These are phyloP conservation scores for Alliaria petiolata DNA, from an alignment of 345 rosid species.

Conservation along the genomic window DNA sequence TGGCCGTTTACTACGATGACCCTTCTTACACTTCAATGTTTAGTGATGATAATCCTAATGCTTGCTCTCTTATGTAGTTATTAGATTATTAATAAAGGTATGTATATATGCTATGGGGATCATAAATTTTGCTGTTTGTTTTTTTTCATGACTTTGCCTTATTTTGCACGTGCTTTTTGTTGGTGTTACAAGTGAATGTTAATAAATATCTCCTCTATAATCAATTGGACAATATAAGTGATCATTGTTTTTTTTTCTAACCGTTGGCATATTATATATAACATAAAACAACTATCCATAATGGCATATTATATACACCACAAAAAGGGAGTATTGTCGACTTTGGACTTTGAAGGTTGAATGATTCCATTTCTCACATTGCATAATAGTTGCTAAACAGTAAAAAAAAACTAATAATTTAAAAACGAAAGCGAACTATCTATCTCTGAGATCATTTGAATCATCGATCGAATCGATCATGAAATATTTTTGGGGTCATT, in stretches of 20 bases:
- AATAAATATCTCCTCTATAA: not conserved
- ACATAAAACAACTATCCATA: not conserved
- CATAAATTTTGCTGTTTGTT: conserved; percentile 7
- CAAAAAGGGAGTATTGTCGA: no score
- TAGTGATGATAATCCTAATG: conserved; percentile 94
- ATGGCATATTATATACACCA: no score
- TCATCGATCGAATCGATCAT: no score
- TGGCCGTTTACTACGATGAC: conserved; percentile 46
- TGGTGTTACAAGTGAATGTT: conserved; percentile 10
- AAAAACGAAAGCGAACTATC: no score
- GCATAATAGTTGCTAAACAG: no score
- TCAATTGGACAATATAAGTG: not conserved
- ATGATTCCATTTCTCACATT: no score
- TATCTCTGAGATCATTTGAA: no score
- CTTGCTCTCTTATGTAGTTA: conserved; percentile 75
- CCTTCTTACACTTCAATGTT: conserved; percentile 56
- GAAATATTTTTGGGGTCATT: not conserved
- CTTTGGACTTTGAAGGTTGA: no score
- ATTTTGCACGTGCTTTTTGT: conserved; percentile 23
- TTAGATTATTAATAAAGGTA: not conserved
- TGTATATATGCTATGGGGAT: not conserved
- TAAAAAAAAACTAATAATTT: no score
- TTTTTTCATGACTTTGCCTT: conserved; percentile 13
- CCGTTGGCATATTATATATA: no score
- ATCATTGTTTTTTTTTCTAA: not conserved